Conservation (phyloP, 129 eudicot genomes). For the Flaveria brownii region DNA sequence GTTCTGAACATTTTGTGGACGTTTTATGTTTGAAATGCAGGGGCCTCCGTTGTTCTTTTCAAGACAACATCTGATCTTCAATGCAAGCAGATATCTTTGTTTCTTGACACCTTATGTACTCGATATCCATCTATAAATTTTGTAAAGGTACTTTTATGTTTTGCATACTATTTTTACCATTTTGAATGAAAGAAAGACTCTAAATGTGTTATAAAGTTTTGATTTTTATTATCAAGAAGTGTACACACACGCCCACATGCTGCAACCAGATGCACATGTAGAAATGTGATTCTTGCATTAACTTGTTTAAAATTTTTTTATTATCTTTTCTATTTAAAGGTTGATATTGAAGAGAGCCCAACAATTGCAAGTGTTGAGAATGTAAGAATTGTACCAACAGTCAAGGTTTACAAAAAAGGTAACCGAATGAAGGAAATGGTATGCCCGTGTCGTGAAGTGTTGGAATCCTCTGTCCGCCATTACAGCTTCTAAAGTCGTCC, state of each 20-base stretch:
- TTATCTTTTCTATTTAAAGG: constrained; percentile 43
- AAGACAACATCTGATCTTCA: constrained; percentile 44
- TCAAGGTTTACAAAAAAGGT: constrained; percentile 77
- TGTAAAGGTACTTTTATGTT: constrained; percentile 59
- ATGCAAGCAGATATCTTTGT: constrained; percentile 62
- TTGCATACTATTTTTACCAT: too few species aligned
- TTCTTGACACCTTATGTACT: constrained; percentile 63
- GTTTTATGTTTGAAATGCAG: constrained; percentile 38
- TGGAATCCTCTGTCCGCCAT: constrained; percentile 86
- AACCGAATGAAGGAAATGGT: constrained; percentile 73
- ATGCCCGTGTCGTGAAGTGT: constrained; percentile 67
- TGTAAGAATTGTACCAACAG: constrained; percentile 65
- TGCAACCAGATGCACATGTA: constrained; percentile 19
- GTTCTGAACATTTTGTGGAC: background rate
- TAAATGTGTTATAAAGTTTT: constrained; percentile 1
- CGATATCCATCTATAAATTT: constrained; percentile 75
- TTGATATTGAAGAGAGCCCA: constrained; percentile 72
- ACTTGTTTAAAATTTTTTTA: constrained; percentile 1
- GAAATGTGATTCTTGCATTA: constrained; percentile 21
- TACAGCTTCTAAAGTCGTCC: constrained; percentile 50
- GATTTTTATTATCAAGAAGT: constrained; percentile 9
- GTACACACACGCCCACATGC: background rate
- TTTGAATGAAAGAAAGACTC: background rate
- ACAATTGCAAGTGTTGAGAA: constrained; percentile 62
- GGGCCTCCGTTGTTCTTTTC: constrained; percentile 76